Conservation (phyloP, 192 early-diverging fungal species). For the Rhizophagus clarus region DNA sequence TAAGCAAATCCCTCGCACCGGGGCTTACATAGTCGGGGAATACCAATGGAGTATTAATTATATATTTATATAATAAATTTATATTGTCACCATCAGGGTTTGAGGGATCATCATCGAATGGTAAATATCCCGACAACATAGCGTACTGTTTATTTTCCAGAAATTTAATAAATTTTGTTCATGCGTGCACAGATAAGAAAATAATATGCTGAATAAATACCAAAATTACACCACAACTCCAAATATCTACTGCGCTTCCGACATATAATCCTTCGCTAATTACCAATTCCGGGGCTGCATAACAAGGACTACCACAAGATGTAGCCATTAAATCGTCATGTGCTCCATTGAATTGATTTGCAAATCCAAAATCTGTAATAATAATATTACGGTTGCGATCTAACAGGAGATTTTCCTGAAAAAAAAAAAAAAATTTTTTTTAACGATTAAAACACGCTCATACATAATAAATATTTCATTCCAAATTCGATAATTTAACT, state of each 20-base stretch:
- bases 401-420: conserved; percentile 89
- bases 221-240: conserved; percentile 98
- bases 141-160: conserved; percentile 57
- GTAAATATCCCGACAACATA: conserved; percentile 87
- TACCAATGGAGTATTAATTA: conserved; percentile 74
- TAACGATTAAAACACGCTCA: too few relatives aligned
- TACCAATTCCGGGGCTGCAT: conserved; percentile 99
- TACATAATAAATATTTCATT: too few relatives aligned
- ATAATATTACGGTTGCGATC: conserved; percentile 91
- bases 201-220: conserved; percentile 36
- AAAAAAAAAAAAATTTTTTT: background rate
- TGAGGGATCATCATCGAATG: conserved; percentile 88
- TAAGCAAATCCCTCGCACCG: conserved; percentile 77
- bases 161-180: background rate
- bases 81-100: conserved; percentile 92
- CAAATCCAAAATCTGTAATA: conserved; percentile 99
- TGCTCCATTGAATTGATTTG: conserved; percentile 80
- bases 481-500: conserved; percentile 19
- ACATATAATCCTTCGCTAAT: conserved; percentile 95
- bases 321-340: conserved; percentile 86
- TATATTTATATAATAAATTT: conserved; percentile 82
- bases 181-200: background rate
- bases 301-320: conserved; percentile 97
- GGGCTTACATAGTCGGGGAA: conserved; percentile 87
- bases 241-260: conserved; percentile 95